Evolutionary conservation across 352 stramenopile genomes (phyloP).

Genomic region (Globisporangium nunn): DNA sequence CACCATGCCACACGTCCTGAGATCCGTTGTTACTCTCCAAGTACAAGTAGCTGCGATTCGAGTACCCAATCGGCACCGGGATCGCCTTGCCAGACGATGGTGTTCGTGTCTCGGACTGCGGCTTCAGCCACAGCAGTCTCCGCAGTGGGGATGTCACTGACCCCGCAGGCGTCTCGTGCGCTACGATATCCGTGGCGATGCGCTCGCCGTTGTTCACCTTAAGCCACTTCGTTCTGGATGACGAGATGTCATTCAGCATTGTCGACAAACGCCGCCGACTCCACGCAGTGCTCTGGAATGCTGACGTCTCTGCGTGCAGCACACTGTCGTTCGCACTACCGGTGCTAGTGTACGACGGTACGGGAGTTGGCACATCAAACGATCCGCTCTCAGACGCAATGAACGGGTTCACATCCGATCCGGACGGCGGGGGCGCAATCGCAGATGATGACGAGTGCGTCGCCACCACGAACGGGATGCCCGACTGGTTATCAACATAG

Average conservation of each 20-base stretch:
- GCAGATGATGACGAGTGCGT: constrained; percentile 29
- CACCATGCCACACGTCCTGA: constrained; percentile 60
- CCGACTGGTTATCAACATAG: constrained; percentile 84
- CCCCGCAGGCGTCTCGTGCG: constrained; percentile 75
- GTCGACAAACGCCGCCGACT: constrained; percentile 60
- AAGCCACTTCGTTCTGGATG: constrained; percentile 59
- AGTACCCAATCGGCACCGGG: constrained; percentile 83
- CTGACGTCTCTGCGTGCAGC: constrained; percentile 30
- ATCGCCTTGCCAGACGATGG: constrained; percentile 53
- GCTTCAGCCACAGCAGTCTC: constrained; percentile 70
- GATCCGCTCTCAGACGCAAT: constrained; percentile 19
- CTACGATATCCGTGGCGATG: constrained; percentile 69
- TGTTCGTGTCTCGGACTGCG: constrained; percentile 36
- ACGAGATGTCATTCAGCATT: constrained; percentile 74
- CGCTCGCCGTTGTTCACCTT: constrained; percentile 56
- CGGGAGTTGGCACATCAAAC: constrained; percentile 47
- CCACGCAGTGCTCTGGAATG: constrained; percentile 51
- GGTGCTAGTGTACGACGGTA: constrained; percentile 15
- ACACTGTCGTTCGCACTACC: constrained; percentile 35
- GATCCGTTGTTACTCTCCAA: constrained; percentile 58
- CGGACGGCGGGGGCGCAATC: constrained; percentile 12
- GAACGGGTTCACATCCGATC: constrained; percentile 8
- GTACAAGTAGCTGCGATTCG: constrained; percentile 79
- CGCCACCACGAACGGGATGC: constrained; percentile 78
- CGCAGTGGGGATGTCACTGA: constrained; percentile 72